Percentiles rank a stretch among this genome's conserved stretches.
Conservation (phyloP, 2,329 filamentous ascomycete genomes). For the Thermothelomyces thermophilus region DNA sequence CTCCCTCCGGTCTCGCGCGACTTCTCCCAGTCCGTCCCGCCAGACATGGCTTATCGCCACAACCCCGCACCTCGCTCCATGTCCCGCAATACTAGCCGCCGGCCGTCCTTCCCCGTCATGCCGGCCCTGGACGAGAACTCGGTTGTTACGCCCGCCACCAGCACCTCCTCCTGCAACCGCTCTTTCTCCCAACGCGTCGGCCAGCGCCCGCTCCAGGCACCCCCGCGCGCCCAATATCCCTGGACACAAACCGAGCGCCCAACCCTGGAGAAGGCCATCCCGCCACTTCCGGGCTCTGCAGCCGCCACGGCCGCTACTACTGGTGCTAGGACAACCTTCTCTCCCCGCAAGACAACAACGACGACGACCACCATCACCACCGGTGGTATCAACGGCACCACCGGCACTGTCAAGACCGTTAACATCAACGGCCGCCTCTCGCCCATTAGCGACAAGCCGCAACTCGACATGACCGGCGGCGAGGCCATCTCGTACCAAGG, state of each 20-base stretch:
- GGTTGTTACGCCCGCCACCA: conserved; percentile 22
- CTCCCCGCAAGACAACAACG: background rate
- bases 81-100: conserved; percentile 52
- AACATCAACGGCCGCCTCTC: conserved; percentile 28
- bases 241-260: conserved; percentile 47
- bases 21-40: conserved; percentile 82
- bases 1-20: conserved; percentile 69
- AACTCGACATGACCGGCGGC: conserved; percentile 31
- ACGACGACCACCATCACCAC: too few relatives aligned
- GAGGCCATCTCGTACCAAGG: conserved; percentile 66
- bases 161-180: conserved; percentile 31
- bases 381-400: too few relatives aligned
- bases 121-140: conserved; percentile 63
- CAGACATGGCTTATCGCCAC: conserved; percentile 76
- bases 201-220: conserved; percentile 42
- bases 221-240: conserved; percentile 49
- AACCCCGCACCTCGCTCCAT: conserved; percentile 38
- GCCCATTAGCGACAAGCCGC: conserved; percentile 27
- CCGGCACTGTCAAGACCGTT: conserved; percentile 17
- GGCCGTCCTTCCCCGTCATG: conserved; percentile 62
- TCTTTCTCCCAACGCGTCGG: conserved; percentile 33
- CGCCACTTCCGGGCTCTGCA: conserved; percentile 28
- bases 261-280: conserved; percentile 41
- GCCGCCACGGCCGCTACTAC: conserved; percentile 18
- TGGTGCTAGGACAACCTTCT: conserved; percentile 16